Percentiles rank a stretch among this genome's conserved stretches.
Evolutionary conservation across 257 asterid genomes (phyloP).

Genomic region (Handroanthus guayacan): DNA sequence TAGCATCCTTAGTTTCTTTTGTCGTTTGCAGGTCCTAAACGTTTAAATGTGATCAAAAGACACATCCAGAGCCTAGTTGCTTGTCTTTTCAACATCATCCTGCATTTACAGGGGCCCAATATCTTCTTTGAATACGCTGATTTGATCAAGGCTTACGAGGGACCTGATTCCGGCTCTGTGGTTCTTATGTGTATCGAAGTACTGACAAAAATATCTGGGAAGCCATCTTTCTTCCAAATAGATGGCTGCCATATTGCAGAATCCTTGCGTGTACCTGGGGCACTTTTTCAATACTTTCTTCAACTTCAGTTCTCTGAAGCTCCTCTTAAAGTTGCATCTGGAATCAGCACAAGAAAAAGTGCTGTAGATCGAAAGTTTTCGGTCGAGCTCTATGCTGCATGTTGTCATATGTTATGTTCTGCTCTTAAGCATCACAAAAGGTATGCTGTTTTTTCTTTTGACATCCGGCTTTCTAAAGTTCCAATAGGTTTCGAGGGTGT

Average conservation of each 20-base stretch:
- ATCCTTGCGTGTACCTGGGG: constrained; percentile 76
- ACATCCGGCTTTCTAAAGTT: constrained; percentile 13
- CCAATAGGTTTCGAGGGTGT: not conserved
- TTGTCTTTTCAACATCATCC: constrained; percentile 74
- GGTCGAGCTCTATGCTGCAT: constrained; percentile 70
- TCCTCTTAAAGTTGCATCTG: constrained; percentile 33
- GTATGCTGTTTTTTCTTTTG: constrained; percentile 46
- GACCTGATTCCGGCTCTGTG: constrained; percentile 85
- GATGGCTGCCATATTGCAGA: constrained; percentile 69
- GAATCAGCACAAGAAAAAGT: constrained; percentile 28
- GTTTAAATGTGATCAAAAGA: constrained; percentile 59
- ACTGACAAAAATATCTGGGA: constrained; percentile 71
- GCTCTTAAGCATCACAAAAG: constrained; percentile 80
- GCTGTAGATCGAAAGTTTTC: constrained; percentile 57
- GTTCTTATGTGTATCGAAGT: constrained; percentile 75
- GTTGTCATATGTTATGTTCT: constrained; percentile 78
- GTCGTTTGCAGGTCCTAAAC: constrained; percentile 69
- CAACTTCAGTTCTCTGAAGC: constrained; percentile 53
- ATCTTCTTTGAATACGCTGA: constrained; percentile 52
- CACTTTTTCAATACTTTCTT: constrained; percentile 71
- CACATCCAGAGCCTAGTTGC: constrained; percentile 76
- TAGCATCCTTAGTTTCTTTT: constrained; percentile 32
- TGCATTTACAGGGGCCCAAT: constrained; percentile 79
- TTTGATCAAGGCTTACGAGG: constrained; percentile 39
- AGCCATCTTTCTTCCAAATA: constrained; percentile 59